These are phyloP conservation scores for Dipteronia sinensis DNA, from an alignment of 345 rosid species.

Conservation along the genomic window DNA sequence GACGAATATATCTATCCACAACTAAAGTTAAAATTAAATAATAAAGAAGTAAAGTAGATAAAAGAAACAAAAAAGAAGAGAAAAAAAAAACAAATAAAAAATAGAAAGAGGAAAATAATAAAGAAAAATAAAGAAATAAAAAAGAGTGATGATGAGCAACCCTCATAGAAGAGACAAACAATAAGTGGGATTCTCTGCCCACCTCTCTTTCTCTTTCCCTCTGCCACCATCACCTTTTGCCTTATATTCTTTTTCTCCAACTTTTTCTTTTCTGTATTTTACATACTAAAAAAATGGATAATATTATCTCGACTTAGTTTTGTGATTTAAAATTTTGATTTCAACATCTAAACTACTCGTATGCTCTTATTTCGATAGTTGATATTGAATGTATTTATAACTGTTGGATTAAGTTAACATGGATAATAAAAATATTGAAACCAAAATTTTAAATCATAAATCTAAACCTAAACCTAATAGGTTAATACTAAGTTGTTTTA, in stretches of 20 bases:
- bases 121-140: neutral
- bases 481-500: too few species aligned
- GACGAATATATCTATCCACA: too few species aligned
- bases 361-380: too few species aligned
- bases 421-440: too few species aligned
- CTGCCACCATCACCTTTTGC: neutral
- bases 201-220: neutral
- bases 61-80: neutral
- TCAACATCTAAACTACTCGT: too few species aligned
- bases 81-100: neutral
- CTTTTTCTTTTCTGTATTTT: neutral
- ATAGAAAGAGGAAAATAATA: neutral
- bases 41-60: conserved; percentile 2
- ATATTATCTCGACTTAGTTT: too few species aligned
- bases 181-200: conserved; percentile 43
- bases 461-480: too few species aligned
- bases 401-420: too few species aligned
- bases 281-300: too few species aligned
- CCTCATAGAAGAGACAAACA: conserved; percentile 30
- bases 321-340: too few species aligned
- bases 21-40: conserved; percentile 4
- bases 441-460: too few species aligned
- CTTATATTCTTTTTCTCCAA: conserved; percentile 14
- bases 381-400: too few species aligned
- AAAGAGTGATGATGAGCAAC: neutral